Evolutionary conservation across 441 rosid species (phyloP).

Genomic region (Eutrema salsugineum): DNA sequence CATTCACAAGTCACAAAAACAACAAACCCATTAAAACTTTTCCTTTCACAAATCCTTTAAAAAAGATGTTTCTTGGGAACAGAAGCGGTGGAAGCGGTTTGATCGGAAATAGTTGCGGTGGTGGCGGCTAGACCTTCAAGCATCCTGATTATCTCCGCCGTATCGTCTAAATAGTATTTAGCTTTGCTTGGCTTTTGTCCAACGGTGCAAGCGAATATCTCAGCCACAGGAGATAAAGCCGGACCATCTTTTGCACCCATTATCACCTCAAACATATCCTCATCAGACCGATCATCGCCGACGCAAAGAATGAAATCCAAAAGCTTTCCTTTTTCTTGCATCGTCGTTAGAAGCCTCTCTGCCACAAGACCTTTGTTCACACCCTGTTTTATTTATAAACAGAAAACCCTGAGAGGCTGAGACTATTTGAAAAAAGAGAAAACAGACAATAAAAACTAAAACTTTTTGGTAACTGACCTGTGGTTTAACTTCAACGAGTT

Average conservation of each 20-base stretch:
- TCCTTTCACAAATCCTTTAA: conserved; percentile 6
- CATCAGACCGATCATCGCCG: conserved; percentile 91
- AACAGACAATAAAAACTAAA: background rate
- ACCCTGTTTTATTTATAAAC: conserved; percentile 43
- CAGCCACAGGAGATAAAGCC: conserved; percentile 67
- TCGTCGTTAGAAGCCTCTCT: conserved; percentile 48
- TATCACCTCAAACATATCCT: conserved; percentile 94
- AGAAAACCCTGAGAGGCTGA: background rate
- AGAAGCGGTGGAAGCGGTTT: background rate
- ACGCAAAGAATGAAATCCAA: conserved; percentile 85
- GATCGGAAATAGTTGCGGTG: conserved; percentile 27
- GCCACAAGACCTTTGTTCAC: conserved; percentile 87
- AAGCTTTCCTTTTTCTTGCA: conserved; percentile 54
- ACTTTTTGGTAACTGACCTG: conserved; percentile 49
- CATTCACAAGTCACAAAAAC: conserved; percentile 16
- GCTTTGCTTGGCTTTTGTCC: conserved; percentile 95
- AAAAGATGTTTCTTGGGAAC: background rate
- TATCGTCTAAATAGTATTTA: conserved; percentile 85
- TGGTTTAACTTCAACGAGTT: conserved; percentile 90
- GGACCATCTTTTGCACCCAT: conserved; percentile 56
- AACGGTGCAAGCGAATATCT: conserved; percentile 87
- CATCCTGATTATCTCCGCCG: conserved; percentile 71
- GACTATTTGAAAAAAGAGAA: background rate
- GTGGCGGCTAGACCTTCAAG: conserved; percentile 59
- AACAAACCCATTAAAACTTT: background rate